Conservation (phyloP, 176 grass and related monocot species). For the Eremochloa ophiuroides region DNA sequence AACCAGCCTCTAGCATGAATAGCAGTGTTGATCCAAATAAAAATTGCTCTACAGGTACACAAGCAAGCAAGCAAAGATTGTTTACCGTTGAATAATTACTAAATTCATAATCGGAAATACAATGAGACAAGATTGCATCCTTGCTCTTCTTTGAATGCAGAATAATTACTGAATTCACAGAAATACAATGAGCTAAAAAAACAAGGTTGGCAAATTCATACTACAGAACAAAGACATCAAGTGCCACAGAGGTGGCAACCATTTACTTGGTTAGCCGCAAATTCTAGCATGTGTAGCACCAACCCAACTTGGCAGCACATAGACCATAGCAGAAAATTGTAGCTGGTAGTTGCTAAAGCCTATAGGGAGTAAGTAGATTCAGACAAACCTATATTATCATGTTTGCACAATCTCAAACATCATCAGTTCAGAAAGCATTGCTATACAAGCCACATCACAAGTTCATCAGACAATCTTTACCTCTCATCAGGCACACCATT, state of each 20-base stretch:
- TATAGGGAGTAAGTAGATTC: neutral
- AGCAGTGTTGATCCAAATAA: no score
- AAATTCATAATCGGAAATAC: no score
- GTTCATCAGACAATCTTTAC: neutral
- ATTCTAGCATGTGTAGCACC: neutral
- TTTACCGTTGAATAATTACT: no score
- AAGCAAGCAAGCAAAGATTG: no score
- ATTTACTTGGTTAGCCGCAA: neutral
- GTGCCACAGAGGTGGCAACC: neutral
- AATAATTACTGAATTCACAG: neutral
- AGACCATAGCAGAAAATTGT: neutral
- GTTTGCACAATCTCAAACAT: neutral
- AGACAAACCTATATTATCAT: neutral
- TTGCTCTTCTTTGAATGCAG: neutral
- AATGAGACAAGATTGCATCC: no score
- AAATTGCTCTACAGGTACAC: no score
- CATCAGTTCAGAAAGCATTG: neutral
- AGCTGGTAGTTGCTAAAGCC: neutral
- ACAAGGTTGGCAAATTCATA: neutral
- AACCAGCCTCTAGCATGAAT: no score
- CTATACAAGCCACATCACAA: neutral
- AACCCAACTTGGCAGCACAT: neutral
- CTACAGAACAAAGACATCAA: neutral
- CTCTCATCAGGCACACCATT: neutral
- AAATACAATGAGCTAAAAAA: no score